Conservation (phyloP, 345 rosid genomes). For the Rhodomyrtus tomentosa region DNA sequence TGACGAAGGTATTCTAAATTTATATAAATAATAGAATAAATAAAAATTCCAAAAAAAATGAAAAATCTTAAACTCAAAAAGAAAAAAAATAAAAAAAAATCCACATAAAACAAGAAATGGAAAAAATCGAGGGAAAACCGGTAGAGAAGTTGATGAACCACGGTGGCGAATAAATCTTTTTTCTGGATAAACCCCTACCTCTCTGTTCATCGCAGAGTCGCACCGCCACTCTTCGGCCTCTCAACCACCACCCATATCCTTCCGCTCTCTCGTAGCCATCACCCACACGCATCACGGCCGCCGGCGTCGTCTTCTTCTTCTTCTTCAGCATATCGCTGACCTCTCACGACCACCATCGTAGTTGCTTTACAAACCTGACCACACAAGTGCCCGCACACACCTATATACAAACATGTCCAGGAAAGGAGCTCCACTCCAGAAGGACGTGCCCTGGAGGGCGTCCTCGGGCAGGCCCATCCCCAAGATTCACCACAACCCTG, state of each 20-base stretch:
- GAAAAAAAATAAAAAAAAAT: too few species aligned
- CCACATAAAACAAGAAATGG: neutral
- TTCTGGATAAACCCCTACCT: neutral
- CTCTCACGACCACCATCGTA: neutral
- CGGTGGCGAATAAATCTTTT: neutral
- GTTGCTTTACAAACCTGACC: neutral
- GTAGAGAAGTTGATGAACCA: neutral
- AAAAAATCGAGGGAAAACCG: neutral
- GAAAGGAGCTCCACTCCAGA: conserved; percentile 45
- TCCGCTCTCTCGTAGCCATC: neutral
- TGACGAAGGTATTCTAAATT: too few species aligned
- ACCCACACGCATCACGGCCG: neutral
- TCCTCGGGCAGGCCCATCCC: conserved; percentile 54
- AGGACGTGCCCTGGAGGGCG: conserved; percentile 85
- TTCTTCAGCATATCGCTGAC: neutral
- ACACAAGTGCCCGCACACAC: neutral
- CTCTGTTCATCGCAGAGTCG: neutral
- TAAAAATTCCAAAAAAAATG: neutral
- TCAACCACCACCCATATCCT: neutral
- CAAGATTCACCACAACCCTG: conserved; percentile 55
- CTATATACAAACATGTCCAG: conserved; percentile 26
- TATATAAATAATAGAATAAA: neutral
- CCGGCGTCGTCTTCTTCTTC: neutral
- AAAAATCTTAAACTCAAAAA: neutral
- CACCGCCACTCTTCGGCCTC: neutral